Evolutionary conservation across 345 rosid species (phyloP), one percentile per base, ranked within the genome.

Genomic region (Melaleuca alternifolia): DNA sequence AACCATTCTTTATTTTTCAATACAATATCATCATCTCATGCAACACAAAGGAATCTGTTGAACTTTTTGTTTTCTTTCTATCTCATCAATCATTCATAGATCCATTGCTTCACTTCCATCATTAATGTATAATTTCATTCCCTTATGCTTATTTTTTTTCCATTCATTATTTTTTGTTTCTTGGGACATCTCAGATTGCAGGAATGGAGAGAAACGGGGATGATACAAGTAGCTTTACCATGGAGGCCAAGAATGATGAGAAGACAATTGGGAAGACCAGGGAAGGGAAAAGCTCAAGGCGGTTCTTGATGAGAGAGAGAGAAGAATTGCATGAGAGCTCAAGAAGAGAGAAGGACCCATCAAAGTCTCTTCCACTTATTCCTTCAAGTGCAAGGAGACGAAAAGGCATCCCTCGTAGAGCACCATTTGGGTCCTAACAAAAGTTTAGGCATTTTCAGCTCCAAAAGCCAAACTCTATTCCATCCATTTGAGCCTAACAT

Each of bases 321-420:
- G 93, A 92, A 91, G 94, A 89, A 92, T 89, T 92, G 91, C 94
- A 95, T 89, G 96, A 92, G 89, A 93, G 93, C 79, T 87, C 92
- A 88, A 90, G 93, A 87, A 89, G 92, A 90, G 94, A 89, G 93
- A 92, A 89, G 83, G 89, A 93, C 89, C 90, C 93, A 75, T 85
- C 91, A 89, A 92, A 93, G 87, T 93, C 90, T 89, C 91, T 91
- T 85, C 92, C 93, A 85, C 92, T 92, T 82, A 92, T 90, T 89
- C 91, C 96, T 24, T 28, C 83, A 46, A 92, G 88, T 86, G 91
- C 92, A 89, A 94, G 97, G 65, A 92, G 99, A 88, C 93, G 99
- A 89, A 96, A 96, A 92, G 98, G 98, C 87, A 91, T 93, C 57
- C 98, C 99, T 85, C 98, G 89, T 51, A 91, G 99, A 85, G 96